Evolutionary conservation across 2,329 filamentous ascomycete genomes (phyloP).

Genomic region (Aspergillus transmontanensis): DNA sequence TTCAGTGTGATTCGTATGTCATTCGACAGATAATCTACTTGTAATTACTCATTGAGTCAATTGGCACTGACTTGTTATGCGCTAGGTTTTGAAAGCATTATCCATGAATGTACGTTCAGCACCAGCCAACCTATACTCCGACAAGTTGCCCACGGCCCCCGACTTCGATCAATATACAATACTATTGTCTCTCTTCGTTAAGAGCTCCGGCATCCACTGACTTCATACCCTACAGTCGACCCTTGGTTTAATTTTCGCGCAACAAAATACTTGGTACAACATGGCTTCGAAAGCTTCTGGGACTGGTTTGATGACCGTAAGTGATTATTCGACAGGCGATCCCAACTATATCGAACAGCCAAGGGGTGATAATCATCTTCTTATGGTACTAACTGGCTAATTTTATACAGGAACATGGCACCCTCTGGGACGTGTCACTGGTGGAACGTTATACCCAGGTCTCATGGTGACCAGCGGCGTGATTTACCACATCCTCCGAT

Average conservation of each 20-base stretch:
- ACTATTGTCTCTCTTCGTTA: constrained; percentile 10
- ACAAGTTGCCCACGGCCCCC: not conserved
- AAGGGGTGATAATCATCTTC: constrained; percentile 31
- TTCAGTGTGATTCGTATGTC: constrained; percentile 96
- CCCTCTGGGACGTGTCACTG: constrained; percentile 94
- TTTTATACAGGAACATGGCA: constrained; percentile 81
- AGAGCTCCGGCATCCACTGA: constrained; percentile 22
- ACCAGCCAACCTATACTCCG: constrained; percentile 10
- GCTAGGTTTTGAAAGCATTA: constrained; percentile 94
- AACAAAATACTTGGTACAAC: constrained; percentile 92
- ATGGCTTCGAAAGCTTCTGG: constrained; percentile 99
- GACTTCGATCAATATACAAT: not conserved
- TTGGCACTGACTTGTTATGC: constrained; percentile 16
- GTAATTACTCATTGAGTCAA: not conserved
- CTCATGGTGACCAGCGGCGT: constrained; percentile 98
- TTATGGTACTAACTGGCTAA: not conserved
- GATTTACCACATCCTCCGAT: constrained; percentile 91
- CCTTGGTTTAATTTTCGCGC: constrained; percentile 99
- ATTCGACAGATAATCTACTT: not conserved
- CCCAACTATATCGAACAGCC: not conserved
- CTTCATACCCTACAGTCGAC: constrained; percentile 67
- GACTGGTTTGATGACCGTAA: constrained; percentile 98
- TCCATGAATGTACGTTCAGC: constrained; percentile 87
- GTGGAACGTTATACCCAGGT: constrained; percentile 96
- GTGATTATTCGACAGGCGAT: constrained; percentile 34